Conservation (phyloP, 192 early-diverging fungal genomes). For the Martensiomyces pterosporus region DNA sequence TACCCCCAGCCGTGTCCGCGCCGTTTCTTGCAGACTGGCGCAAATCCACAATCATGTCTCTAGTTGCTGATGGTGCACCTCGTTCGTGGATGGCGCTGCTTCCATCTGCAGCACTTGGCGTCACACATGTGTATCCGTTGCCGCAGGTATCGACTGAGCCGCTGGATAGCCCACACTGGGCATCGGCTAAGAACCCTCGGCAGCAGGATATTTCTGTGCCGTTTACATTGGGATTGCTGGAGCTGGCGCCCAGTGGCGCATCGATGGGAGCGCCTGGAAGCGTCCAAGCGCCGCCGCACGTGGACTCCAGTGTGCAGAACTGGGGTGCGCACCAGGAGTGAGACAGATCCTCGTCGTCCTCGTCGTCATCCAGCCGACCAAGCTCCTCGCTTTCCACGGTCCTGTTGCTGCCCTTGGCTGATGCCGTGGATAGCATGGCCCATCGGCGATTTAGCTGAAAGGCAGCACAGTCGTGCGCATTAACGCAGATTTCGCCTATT, state of each 20-base stretch:
- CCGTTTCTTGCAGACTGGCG: conserved; percentile 1
- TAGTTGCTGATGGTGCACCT: conserved; percentile 1
- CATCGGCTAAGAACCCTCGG: conserved; percentile 36
- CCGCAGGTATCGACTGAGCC: conserved; percentile 52
- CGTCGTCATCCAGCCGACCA: conserved; percentile 23
- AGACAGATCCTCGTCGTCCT: conserved; percentile 8
- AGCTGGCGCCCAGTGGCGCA: conserved; percentile 24
- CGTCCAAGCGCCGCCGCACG: conserved; percentile 60
- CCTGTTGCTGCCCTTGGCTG: neutral
- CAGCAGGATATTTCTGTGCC: conserved; percentile 52
- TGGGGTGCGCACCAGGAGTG: conserved; percentile 43
- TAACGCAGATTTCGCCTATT: conserved; percentile 51
- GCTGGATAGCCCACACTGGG: conserved; percentile 49
- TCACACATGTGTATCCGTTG: conserved; percentile 36
- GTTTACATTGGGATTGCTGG: conserved; percentile 17
- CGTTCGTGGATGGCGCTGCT: neutral
- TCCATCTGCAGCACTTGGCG: neutral
- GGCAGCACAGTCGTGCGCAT: conserved; percentile 52
- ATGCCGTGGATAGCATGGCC: conserved; percentile 2
- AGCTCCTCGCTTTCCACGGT: neutral
- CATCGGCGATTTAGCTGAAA: conserved; percentile 42
- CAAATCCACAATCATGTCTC: conserved; percentile 3
- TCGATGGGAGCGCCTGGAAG: conserved; percentile 41
- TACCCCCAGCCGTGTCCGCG: conserved; percentile 15
- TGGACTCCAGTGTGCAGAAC: conserved; percentile 58